Base-by-base conservation (phyloP, 345 rosid genomes). In the Theobroma cacao region DNA sequence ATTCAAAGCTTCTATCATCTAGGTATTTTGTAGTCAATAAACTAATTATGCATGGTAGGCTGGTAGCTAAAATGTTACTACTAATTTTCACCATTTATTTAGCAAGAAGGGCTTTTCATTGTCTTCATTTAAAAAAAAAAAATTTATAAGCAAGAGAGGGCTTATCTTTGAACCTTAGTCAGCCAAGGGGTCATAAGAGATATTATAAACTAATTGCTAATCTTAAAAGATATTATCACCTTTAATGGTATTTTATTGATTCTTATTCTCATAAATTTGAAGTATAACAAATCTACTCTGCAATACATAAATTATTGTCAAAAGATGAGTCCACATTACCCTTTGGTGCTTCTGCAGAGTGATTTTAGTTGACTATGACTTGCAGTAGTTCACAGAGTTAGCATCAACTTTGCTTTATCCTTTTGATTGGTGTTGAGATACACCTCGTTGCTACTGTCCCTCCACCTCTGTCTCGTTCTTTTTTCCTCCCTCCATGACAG, bases 1-100 rank as follows among this genome's bases (percentile, higher is more conserved):
- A 93, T 75, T 90, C 89, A 7, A 95, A 90, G 91, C 80, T 65
- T 47, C 64, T 95, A n/a, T 89, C 93, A 12, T 67, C 81, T 77
- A 87, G 92, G 98, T 93, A 82, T 28, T 24, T 70, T 24, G 12
- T 30, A 64, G 28, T 56, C 66, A 43, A 15, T 75, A 2, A 36
- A n/a, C 24, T 56, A 53, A 38, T 26, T 52, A 28, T 67, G 34
- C 55, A 22, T 70, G 45, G 74, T 62, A 28, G 34, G 72, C n/a
- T 70, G 45, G 74, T 62, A 28, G 34, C 75, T 26, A 47, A 22
- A 41, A 18, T 18, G 30, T 71, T 31, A 22, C 13, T 2, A 26
- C 17, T 12, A 59, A 26, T 12, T 13, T 60, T 28, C 2, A 50
- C 26, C 60, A 43, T 52, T 72, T 38, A 9, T 71, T 52, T 71